A percentile compares a stretch with the other conserved stretches of the same genome.
Conservation (phyloP, 1,284 basidiomycete species). For the Moesziomyces antarcticus region DNA sequence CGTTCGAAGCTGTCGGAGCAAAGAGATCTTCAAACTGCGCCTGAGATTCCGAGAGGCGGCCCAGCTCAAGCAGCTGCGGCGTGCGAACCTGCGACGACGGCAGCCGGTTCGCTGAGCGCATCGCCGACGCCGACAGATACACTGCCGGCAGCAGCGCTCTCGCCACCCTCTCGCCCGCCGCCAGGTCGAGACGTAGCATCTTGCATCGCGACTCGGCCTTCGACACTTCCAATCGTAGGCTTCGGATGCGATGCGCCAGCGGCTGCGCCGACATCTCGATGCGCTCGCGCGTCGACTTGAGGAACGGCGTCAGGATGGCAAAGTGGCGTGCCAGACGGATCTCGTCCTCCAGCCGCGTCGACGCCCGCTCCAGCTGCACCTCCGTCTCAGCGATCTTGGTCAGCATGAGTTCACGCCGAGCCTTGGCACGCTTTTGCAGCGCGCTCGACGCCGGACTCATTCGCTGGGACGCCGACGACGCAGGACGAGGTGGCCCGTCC, state of each 20-base stretch:
- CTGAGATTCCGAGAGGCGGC: constrained; percentile 29
- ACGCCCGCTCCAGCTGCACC: constrained; percentile 75
- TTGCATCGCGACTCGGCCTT: constrained; percentile 43
- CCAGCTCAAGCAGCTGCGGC: constrained; percentile 43
- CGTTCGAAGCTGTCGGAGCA: constrained; percentile 11
- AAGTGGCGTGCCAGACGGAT: constrained; percentile 59
- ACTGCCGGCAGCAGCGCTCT: constrained; percentile 27
- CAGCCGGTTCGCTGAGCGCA: constrained; percentile 26
- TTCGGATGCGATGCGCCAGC: constrained; percentile 43
- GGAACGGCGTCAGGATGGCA: constrained; percentile 60
- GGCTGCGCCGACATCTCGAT: constrained; percentile 59
- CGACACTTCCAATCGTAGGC: constrained; percentile 52
- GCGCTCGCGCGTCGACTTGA: constrained; percentile 57
- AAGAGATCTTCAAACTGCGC: constrained; percentile 46
- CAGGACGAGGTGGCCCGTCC: constrained; percentile 26
- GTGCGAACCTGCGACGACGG: constrained; percentile 34
- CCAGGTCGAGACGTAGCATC: constrained; percentile 51
- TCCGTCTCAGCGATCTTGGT: constrained; percentile 77
- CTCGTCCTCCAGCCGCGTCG: constrained; percentile 43
- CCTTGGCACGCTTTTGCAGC: constrained; percentile 35
- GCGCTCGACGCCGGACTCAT: constrained; percentile 30
- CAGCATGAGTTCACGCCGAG: constrained; percentile 45
- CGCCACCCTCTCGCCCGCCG: constrained; percentile 41
- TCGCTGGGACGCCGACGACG: constrained; percentile 38
- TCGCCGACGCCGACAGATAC: constrained; percentile 32